Evolutionary conservation across 768 basidiomycete species (phyloP), one percentile per base, ranked within the genome.

Genomic region (Russula brevipes): DNA sequence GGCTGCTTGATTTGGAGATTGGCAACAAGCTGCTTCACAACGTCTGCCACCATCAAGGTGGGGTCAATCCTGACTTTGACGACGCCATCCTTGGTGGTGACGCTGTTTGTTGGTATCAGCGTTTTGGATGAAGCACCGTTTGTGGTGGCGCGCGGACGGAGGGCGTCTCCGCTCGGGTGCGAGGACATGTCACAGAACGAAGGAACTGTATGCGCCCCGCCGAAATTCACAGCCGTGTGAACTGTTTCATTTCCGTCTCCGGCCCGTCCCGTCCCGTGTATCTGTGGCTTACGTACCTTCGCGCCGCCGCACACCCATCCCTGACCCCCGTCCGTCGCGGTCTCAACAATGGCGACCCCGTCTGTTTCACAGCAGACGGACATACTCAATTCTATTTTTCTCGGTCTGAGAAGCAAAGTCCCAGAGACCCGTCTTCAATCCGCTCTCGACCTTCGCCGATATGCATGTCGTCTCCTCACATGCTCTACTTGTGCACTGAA

Each of bases 61-160:
- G 89, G 88, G 71, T 94, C 91, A 67, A 94, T 94, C 63, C 91
- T 84, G 11, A 89, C 86, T 65, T 90, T 86, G 24, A 93, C 89
- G 49, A 85, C 85, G 47, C 89, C 89, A 19, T 89, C 86, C 60
- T 80, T 83, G 7, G 88, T 91, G 3, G 88, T 86, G 54, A 94
- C 89, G 60, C 81, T 89, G 74, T 94, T 94, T 10, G 91, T 94
- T 8, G 91, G 91, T 2, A 91, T 82, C 38, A 91, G 78, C 6
- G 76, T 49, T 73, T 80, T 80, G 56, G 73, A 66, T 59, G 72
- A 57, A 35, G 61, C 62, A 56, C 70, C 41, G 49, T 68, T 59
- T 53, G 59, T 6, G 24, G 53, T n/a, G 12, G 45, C 38, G 45
- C 53, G 61, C 17, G 54, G 58, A 33, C 64, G 55, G 7, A 46